Evolutionary conservation across 176 grass and related monocot species (phyloP), one percentile per base, ranked within the genome.

Genomic region (Elaeis guineensis): DNA sequence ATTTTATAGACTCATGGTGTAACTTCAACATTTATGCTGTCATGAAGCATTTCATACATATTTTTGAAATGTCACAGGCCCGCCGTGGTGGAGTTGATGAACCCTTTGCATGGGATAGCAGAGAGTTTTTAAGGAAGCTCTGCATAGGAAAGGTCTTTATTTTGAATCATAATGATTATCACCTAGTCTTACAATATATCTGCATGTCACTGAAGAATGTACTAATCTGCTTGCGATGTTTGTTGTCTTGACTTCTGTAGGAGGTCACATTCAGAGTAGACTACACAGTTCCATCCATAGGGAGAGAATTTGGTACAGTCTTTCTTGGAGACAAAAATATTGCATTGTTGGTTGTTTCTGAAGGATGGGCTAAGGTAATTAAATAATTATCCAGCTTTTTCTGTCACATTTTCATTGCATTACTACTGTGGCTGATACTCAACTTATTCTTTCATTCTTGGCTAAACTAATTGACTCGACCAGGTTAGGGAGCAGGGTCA

Each of bases 211-310:
- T 35, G 17, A 55, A 30, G 29, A 30, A 30, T 6, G 5, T 6
- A 30, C 29, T 30, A 30, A 6, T 30, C 5, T 30, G 29, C 4
- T 30, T 30, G 29, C 6, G 5, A 30, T 30, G 29, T 30, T 6
- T 30, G 29, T 26, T 8, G 3, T 55, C 25, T 54, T 55, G 51
- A 55, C 32, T 67, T 17, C 17, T 55, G 18, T 28, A 98, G 93
- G 84, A 98, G 16, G 93, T 98, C 56, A 82, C 82, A 32, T 98
- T 98, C 63, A 89, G 70, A 71, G 93, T 98, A 59, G 93, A 98
- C 32, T 92, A 86, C 54, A 86, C 69, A 25, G 88, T 79, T 55
- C 93, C 93, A 51, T 85, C 86, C 57, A 77, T 91, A 17, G 88
- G 93, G 32, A 76, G 93, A 62, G 93, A 98, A 66, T 98, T 92